These are phyloP conservation scores for Millerago galiae DNA, from an alignment of 805 yeast genomes.

Conservation along the genomic window DNA sequence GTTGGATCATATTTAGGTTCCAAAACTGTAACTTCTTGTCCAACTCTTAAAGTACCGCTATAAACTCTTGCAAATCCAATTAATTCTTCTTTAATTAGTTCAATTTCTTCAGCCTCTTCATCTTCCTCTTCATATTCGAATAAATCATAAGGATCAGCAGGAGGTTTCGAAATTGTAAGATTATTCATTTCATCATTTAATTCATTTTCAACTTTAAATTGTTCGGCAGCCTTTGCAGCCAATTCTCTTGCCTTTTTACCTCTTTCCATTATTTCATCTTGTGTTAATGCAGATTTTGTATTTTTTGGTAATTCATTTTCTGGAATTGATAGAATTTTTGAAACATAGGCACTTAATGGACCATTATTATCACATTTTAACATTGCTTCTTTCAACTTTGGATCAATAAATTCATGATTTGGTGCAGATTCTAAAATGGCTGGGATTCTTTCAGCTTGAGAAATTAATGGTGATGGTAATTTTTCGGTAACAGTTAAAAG, in stretches of 20 bases:
- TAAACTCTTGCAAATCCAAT: constrained; percentile 87
- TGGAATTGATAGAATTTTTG: constrained; percentile 85
- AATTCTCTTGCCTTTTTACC: constrained; percentile 58
- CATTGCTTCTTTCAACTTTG: constrained; percentile 49
- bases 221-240: constrained; percentile 64
- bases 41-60: constrained; percentile 74
- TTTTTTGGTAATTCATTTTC: constrained; percentile 69
- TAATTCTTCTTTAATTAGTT: constrained; percentile 50
- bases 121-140: constrained; percentile 51
- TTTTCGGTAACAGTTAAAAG: constrained; percentile 78
- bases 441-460: constrained; percentile 70
- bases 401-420: constrained; percentile 41
- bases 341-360: constrained; percentile 70
- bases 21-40: constrained; percentile 67
- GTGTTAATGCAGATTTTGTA: constrained; percentile 33
- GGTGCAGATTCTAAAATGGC: constrained; percentile 58
- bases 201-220: constrained; percentile 25
- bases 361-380: constrained; percentile 59
- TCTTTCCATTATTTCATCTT: constrained; percentile 56
- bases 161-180: constrained; percentile 20
- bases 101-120: constrained; percentile 37
- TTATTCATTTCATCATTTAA: constrained; percentile 19
- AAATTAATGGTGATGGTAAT: constrained; percentile 73
- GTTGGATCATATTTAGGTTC: constrained; percentile 85
- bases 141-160: constrained; percentile 31